Percentiles rank a stretch among this genome's conserved stretches.
Conservation (phyloP, 2,329 filamentous ascomycete genomes). For the Sporothrix pallida region DNA sequence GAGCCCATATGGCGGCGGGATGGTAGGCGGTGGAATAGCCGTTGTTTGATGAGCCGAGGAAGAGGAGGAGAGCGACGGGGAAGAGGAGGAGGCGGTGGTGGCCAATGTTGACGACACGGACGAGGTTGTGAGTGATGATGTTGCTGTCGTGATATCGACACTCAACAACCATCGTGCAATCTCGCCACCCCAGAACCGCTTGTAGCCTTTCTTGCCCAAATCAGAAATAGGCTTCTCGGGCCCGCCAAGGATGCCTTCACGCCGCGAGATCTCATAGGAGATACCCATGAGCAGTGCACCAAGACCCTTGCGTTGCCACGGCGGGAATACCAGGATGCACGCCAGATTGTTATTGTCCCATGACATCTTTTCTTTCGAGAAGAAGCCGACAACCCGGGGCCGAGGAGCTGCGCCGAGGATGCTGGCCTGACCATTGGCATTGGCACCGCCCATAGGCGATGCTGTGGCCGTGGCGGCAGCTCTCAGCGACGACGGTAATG, state of each 20-base stretch:
- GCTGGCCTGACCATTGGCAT: conserved; percentile 19
- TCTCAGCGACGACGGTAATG: conserved; percentile 31
- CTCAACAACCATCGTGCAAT: conserved; percentile 72
- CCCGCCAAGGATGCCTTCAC: conserved; percentile 83
- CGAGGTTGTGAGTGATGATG: background rate
- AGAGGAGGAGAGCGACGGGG: background rate
- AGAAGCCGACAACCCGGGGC: conserved; percentile 80
- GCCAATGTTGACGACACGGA: background rate
- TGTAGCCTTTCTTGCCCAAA: conserved; percentile 81
- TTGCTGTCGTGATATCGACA: conserved; percentile 42
- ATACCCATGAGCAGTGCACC: conserved; percentile 90
- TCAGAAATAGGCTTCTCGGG: conserved; percentile 94
- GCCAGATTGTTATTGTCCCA: conserved; percentile 99
- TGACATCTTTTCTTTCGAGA: conserved; percentile 97
- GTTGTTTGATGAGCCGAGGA: background rate
- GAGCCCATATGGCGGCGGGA: background rate
- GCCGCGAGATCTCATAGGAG: conserved; percentile 87
- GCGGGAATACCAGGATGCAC: conserved; percentile 94
- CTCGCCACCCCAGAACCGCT: conserved; percentile 83
- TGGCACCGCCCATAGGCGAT: conserved; percentile 32
- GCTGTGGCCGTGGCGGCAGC: conserved; percentile 27
- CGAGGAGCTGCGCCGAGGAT: conserved; percentile 32
- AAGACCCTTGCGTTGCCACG: conserved; percentile 89
- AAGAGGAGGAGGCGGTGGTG: background rate
- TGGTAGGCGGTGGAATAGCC: background rate